Evolutionary conservation across 257 asterid genomes (phyloP).

Genomic region (Fraxinus cuspidata): DNA sequence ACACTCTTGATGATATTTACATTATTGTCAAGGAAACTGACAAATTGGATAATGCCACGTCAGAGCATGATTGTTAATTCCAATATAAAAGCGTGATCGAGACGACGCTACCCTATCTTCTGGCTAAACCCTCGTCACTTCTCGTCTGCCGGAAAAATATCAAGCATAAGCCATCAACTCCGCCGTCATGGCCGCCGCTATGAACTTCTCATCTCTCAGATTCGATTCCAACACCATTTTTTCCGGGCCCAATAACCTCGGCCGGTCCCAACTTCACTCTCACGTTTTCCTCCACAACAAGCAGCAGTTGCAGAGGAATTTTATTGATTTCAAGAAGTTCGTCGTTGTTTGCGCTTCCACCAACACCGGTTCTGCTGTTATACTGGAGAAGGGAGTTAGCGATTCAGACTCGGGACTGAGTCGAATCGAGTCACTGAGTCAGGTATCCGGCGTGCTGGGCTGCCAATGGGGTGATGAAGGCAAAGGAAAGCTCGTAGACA

Average conservation of each 20-base stretch:
- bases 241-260: conserved; percentile 28
- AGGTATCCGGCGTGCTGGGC: conserved; percentile 94
- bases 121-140: too few species aligned
- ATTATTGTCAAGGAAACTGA: too few species aligned
- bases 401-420: conserved; percentile 33
- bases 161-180: background rate
- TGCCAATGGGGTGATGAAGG: conserved; percentile 99
- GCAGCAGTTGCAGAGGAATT: conserved; percentile 14
- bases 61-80: too few species aligned
- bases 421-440: conserved; percentile 79
- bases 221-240: conserved; percentile 34
- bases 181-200: conserved; percentile 28
- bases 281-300: conserved; percentile 29
- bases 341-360: conserved; percentile 37
- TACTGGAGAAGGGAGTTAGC: conserved; percentile 31
- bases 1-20: too few species aligned
- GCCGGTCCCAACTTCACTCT: conserved; percentile 29
- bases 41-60: too few species aligned
- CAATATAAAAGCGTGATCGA: too few species aligned
- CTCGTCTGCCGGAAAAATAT: background rate
- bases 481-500: conserved; percentile 92
- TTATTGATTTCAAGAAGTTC: background rate
- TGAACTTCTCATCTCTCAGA: conserved; percentile 44
- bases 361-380: conserved; percentile 34
- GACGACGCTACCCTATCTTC: too few species aligned